Evolutionary conservation across 75 land plant genomes (phyloP).

Genomic region (Sequoiadendron giganteum): DNA sequence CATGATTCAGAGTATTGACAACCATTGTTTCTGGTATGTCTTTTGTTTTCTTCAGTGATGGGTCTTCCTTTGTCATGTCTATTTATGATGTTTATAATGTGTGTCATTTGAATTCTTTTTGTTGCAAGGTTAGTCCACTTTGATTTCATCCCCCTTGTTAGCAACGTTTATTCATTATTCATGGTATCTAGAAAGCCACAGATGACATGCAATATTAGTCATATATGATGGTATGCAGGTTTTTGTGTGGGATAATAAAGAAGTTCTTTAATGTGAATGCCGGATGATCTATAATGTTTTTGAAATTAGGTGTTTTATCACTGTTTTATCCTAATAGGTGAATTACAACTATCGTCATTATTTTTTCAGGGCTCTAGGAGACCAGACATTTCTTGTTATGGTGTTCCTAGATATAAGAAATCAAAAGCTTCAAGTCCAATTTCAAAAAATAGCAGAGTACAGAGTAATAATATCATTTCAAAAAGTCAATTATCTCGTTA

Average conservation of each 20-base stretch:
- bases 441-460: not conserved
- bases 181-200: not conserved
- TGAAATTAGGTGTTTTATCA: not conserved
- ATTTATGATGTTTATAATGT: too few relatives aligned
- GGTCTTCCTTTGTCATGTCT: too few relatives aligned
- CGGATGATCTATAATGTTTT: not conserved
- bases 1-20: too few relatives aligned
- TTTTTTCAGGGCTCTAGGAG: not conserved
- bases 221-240: not conserved
- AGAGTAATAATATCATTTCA: not conserved
- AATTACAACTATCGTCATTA: not conserved
- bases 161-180: too few relatives aligned
- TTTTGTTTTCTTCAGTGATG: too few relatives aligned
- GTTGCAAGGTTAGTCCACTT: too few relatives aligned
- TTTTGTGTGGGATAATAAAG: not conserved
- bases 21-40: too few relatives aligned
- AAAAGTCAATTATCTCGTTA: not conserved
- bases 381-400: not conserved
- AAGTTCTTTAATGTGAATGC: not conserved
- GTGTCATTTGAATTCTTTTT: too few relatives aligned
- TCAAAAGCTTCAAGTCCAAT: not conserved
- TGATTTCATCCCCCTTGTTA: too few relatives aligned
- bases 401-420: not conserved
- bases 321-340: not conserved
- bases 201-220: not conserved